phyloP scores from a whole-genome alignment of 139 green algal genomes.

The Mesotaenium endlicherianum region DNA sequence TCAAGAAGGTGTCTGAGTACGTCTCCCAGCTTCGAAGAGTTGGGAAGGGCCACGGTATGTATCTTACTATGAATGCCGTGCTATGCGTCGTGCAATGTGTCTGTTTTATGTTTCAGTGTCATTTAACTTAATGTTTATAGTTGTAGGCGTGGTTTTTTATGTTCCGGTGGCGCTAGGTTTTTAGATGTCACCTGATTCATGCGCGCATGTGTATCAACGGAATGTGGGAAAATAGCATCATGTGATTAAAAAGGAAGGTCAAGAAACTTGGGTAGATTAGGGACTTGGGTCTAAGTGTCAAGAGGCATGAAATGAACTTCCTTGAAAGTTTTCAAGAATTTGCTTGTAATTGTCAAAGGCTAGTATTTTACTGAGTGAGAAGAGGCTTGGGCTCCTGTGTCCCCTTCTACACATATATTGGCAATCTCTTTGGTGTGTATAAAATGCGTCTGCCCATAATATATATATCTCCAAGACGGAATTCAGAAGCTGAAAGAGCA shows the following conservation, averaged over 20 bases:
- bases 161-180: not conserved
- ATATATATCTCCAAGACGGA: not conserved
- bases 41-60: slow-evolving; percentile 82
- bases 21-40: slow-evolving; percentile 86
- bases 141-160: not conserved
- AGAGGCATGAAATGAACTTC: no score
- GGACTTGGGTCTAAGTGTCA: no score
- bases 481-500: not conserved
- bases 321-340: no score
- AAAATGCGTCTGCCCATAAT: not conserved
- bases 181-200: not conserved
- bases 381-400: not conserved
- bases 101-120: not conserved
- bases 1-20: slow-evolving; percentile 81
- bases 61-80: not conserved
- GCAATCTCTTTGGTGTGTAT: not conserved
- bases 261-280: no score
- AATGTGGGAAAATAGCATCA: no score
- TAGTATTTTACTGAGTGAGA: not conserved
- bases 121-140: not conserved
- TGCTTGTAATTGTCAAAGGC: no score
- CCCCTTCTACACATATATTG: no score
- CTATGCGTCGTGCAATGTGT: not conserved
- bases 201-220: not conserved
- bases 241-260: no score